Evolutionary conservation across 2,329 filamentous ascomycete genomes (phyloP), one percentile per base, ranked within the genome.

Genomic region (Parastagonospora avenae): DNA sequence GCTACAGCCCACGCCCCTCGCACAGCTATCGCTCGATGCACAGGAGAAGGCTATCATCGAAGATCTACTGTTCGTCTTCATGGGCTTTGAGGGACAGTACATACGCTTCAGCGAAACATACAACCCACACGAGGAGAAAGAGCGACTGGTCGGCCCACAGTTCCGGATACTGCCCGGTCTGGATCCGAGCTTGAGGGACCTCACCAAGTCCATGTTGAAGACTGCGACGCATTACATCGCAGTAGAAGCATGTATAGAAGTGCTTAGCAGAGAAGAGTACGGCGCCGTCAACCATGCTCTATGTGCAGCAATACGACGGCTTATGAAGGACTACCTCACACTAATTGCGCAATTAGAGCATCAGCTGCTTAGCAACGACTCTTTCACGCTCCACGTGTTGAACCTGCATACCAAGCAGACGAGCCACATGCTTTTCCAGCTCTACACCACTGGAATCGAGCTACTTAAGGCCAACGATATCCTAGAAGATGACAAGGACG

Each of bases 41-140:
- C 94, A 99, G 73, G 94, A 99, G 76, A 85, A 86, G 19, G 89
- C 86, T 8, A 88, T 99, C 40, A 80, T 97, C 37, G 92, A 97
- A 62, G 94, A 99, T 64, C 76, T 99, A 12, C 76, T 97, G 31
- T 97, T 93, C 69, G 92, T 96, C 4, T 95, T 97, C 64, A 97
- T 99, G 92, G 94, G 94, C 19, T 96, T 92, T 58, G 94, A 99
- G 75, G 94, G 94, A n/a, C 92, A 96, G 72, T 97, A 97, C 70
- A 90, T 99, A 55, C 89, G 91, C 48, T 97, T 91, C 70, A 84
- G 83, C 51, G 89, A 91, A 60, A 83, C 84, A 8, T 97, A 96
- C 71, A 87, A 96, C 62, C 91, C 92, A 0, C 78, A 82, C 2
- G 86, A 91, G 44, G 94, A 99, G 76, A 91, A 93, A 65, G 91